Conservation (phyloP, 352 stramenopile species). For the Phytopythium vexans region DNA sequence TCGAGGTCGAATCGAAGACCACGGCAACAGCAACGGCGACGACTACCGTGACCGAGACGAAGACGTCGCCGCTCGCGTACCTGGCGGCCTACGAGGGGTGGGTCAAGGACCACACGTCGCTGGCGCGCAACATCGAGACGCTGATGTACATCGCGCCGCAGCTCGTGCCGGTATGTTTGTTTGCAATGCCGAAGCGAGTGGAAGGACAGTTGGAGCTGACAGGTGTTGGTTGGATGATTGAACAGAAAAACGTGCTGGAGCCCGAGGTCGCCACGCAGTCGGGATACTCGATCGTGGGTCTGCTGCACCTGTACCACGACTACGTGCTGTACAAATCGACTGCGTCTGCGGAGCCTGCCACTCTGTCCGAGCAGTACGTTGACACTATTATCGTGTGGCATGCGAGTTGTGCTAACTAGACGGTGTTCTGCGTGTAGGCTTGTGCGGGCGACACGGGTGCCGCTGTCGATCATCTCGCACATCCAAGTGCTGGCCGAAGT, state of each 20-base stretch:
- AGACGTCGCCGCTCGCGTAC: constrained; percentile 3
- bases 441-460: constrained; percentile 55
- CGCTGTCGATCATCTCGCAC: constrained; percentile 74
- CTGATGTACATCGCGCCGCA: constrained; percentile 76
- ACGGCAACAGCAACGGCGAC: constrained; percentile 6
- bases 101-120: constrained; percentile 49
- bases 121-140: constrained; percentile 77
- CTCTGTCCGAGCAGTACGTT: constrained; percentile 23
- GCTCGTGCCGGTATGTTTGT: constrained; percentile 55
- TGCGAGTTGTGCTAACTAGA: not conserved
- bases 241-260: constrained; percentile 49
- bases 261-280: constrained; percentile 67
- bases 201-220: not conserved
- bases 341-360: constrained; percentile 13
- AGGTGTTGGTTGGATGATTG: not conserved
- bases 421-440: constrained; percentile 24
- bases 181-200: not conserved
- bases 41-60: constrained; percentile 9
- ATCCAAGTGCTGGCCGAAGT: constrained; percentile 81
- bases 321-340: constrained; percentile 72
- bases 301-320: constrained; percentile 82
- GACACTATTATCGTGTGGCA: not conserved
- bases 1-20: constrained; percentile 11
- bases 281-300: constrained; percentile 73
- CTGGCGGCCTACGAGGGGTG: constrained; percentile 61